Base-by-base conservation (phyloP, 192 early-diverging fungal species). In the Funneliformis geosporum region DNA sequence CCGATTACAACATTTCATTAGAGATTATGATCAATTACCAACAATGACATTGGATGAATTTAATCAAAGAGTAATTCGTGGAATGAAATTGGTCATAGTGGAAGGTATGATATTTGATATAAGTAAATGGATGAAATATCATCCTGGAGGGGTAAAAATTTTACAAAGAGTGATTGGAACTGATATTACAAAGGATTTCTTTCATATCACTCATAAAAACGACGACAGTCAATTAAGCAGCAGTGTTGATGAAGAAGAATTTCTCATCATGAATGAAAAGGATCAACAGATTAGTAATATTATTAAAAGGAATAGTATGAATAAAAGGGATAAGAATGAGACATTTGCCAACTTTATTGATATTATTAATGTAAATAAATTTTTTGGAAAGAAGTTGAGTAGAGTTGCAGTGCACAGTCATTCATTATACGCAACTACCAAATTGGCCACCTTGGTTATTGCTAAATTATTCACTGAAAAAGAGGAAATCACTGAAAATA, bases 101-200 rank as follows among this genome's bases (percentile, higher is more conserved):
- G 78, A 60, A 10, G 65, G 46, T 28, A 46, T 70, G 11, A 66
- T 79, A 38, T 67, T 70, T 27, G 78, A 79, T 33, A 79, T 79
- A 25, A 27, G 66, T n/a, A 70, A 70, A 23, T 79, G 78, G 78
- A 79, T 79, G 6, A 33, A 28, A 44, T 55, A 46, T 46, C 78
- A 79, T 47, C 78, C 78, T 1, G 78, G 78, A 9, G 78, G 78
- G 27, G 14, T 39, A 10, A 79, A 79, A 50, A 70, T 79, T 7
- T 70, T 79, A 23, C 59, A 70, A 44, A 66, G 78, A 44, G 78
- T 79, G 10, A 79, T 79, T 70, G 78, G 70, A 46, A 73, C 70
- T 16, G 33, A 73, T 39, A 73, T 73, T 47, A 73, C 70, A 3
- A 39, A 46, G 14, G 70, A 50, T 25, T 66, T 66, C 11, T 66